phyloP scores from a whole-genome alignment of 129 eudicot species.

The Mikania micrantha region DNA sequence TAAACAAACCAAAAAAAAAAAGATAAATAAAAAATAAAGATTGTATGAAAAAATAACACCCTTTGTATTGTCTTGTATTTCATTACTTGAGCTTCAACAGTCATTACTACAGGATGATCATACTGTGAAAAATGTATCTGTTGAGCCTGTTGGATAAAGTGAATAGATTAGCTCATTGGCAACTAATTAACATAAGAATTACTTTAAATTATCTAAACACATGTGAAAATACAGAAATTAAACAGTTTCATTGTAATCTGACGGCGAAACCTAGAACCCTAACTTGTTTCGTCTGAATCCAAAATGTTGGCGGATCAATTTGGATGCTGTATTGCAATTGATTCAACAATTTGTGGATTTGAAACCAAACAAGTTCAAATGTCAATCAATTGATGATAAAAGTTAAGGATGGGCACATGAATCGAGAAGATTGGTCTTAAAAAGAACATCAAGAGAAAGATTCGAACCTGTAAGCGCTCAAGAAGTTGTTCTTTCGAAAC shows the following conservation, averaged over 20 bases:
- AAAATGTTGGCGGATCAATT: background rate
- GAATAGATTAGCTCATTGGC: background rate
- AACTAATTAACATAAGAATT: background rate
- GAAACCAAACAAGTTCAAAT: background rate
- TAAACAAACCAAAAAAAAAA: background rate
- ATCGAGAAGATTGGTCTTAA: too few relatives aligned
- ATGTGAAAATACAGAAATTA: background rate
- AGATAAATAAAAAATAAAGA: background rate
- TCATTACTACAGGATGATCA: constrained; percentile 88
- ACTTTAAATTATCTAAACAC: background rate
- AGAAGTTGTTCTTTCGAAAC: too few relatives aligned
- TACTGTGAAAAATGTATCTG: constrained; percentile 50
- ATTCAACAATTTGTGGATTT: background rate
- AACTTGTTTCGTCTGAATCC: background rate
- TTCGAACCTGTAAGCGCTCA: too few relatives aligned
- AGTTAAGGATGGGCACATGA: background rate
- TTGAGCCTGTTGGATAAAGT: constrained; percentile 45
- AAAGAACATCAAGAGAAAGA: too few relatives aligned
- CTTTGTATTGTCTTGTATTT: background rate
- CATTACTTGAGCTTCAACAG: constrained; percentile 84
- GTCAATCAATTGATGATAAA: background rate
- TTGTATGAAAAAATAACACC: background rate
- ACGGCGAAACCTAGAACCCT: background rate
- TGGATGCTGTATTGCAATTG: background rate
- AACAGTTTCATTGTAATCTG: background rate